Base-by-base conservation (phyloP, 805 yeast species). In the Wickerhamiella cacticola region DNA sequence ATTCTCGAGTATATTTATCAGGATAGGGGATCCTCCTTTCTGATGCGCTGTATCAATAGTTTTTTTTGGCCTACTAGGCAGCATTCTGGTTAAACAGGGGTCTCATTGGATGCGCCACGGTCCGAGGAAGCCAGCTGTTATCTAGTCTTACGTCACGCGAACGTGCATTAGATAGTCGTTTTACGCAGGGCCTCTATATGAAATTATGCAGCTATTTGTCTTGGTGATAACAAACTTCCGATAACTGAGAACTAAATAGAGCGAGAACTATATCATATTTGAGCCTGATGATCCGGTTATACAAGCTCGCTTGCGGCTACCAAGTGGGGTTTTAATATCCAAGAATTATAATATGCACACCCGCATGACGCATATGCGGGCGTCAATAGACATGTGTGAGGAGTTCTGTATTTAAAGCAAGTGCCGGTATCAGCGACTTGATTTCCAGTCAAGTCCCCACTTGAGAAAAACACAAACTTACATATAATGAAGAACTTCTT, bases 401-500 rank as follows among this genome's bases (percentile, higher is more conserved):
- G 36, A n/a, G 21, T n/a, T 5, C 19, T 15, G 16, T 31, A 31
- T 31, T 15, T 31, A 31, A 31, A 31, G 36, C 36, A 31, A 31
- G n/a, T n/a, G n/a, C 36, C 36, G 16, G 15, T 15, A 4, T 10
- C 36, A 9, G 21, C 36, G 12, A 15, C 19, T 10, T 5, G 36
- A 31, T 4, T 15, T 31, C 8, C 15, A 5, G n/a, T 5, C 4
- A 15, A 15, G 19, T n/a, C 19, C n/a, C n/a, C n/a, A n/a, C n/a
- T n/a, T n/a, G n/a, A n/a, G n/a, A n/a, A n/a, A n/a, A n/a, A n/a
- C n/a, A n/a, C n/a, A n/a, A 8, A 31, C 19, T 9, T 15, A 13
- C 19, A 5, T 5, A 15, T 6, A 18, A 28, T 44, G 41, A 44
- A 44, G 47, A 33, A 38, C 31, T 35, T 35, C 35, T 44, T 44